Evolutionary conservation across 1,139 yeast genomes (phyloP), one percentile per base, ranked within the genome.

Genomic region (Yamadazyma pseudoaaseri): DNA sequence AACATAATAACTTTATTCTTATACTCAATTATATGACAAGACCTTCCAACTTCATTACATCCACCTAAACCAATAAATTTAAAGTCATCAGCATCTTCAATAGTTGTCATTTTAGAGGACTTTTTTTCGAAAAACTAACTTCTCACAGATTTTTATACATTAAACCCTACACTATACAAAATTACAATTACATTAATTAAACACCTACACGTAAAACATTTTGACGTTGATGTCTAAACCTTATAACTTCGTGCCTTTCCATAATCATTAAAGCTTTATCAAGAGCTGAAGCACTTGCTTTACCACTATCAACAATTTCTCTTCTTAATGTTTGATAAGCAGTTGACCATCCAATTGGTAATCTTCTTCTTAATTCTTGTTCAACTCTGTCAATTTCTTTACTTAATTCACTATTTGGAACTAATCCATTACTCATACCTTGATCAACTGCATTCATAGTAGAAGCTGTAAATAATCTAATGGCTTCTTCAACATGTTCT

Each of bases 381-480:
- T 90, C 97, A 33, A 92, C 87, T 51, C 71, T 73, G 46, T 79
- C 76, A 31, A 90, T 87, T 54, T 89, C 94, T 23, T 76, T 75
- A 37, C 75, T 72, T 42, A 84, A 59, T 45, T 76, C 74, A 36
- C 73, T 72, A 42, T 75, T 79, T 4, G 73, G 56, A 22, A 60
- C 51, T 35, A 60, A 45, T 13, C 73, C 74, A 35, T 62, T 60
- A 7, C 64, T 58, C 27, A 81, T 80, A 37, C 89, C 95, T 59
- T 86, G 94, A 26, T 85, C 86, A 11, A 94, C 96, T 0, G 98
- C 98, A 55, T 89, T 92, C 96, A 94, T 89, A 0, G 99, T 94
- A 1, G 98, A 92, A 0, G 98, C 96, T 40, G 87, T 86, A 62
- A 94, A 94, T 41, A 94, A 65, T 50, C 99, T 70, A 43, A 94